Evolutionary conservation across 1,139 yeast species (phyloP), one percentile per base, ranked within the genome.

Genomic region (Candida buenavistaensis): DNA sequence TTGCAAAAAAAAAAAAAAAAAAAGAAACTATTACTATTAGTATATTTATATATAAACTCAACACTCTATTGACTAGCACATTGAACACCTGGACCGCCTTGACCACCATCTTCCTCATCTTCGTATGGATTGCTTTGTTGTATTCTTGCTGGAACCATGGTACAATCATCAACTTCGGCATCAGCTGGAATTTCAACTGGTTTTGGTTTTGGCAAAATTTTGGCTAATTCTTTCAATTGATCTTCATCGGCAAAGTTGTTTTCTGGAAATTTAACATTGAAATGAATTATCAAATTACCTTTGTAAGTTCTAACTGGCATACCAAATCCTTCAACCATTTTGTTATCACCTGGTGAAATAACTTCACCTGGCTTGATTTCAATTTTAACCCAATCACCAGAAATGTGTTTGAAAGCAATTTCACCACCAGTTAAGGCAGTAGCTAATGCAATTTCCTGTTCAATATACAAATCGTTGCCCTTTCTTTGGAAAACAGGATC

Each of bases 341-440:
- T 89, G 51, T 82, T 68, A 28, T 72, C 62, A 45, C 88, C 95
- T 39, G 97, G 97, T 26, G 90, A 57, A 46, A 94, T 85, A 43
- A 90, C 89, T 68, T 90, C 97, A 60, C 98, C 98, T 36, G 97
- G 94, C 40, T 82, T 70, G 47, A 90, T 80, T 32, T 76, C 72
- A 39, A 89, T 78, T 75, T 89, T 87, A 55, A 92, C 70, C 74
- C 79, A 88, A 52, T 89, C 97, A 47, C 94, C 94, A 43, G 88
- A 82, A 37, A 84, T 78, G 55, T 92, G 97, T 68, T 88, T 77
- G 59, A 94, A 72, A 21, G 86, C 82, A 57, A 92, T 73, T 43
- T 82, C 82, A 51, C 99, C 99, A 59, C 99, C 99, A 30, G 97
- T 95, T 51, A 92, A 76, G 24, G 98, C 96, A 23, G 97, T 89